These are phyloP conservation scores for Hymenoscyphus infarciens DNA, from an alignment of 2,329 filamentous ascomycete species.

Conservation along the genomic window DNA sequence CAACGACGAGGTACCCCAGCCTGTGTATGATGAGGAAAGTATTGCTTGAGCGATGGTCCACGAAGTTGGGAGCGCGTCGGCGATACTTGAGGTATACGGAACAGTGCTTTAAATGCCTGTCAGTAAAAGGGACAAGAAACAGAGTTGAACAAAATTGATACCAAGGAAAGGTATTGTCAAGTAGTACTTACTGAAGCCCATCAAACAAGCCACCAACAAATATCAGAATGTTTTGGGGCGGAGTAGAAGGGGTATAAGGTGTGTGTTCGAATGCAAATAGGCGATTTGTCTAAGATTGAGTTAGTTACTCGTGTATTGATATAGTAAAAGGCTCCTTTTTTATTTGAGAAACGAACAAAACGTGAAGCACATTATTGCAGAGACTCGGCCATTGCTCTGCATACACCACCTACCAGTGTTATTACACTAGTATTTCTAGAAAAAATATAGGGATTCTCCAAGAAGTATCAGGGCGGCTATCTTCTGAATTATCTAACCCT, in stretches of 20 bases:
- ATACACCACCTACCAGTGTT: too few species aligned
- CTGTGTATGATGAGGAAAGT: slow-evolving; percentile 40
- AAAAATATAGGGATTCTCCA: too few species aligned
- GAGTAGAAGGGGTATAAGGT: slow-evolving; percentile 17
- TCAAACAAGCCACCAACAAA: slow-evolving; percentile 55
- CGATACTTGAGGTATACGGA: slow-evolving; percentile 43
- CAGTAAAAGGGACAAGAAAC: neutral
- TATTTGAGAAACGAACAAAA: too few species aligned
- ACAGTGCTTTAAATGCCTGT: slow-evolving; percentile 35
- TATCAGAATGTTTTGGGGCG: slow-evolving; percentile 44
- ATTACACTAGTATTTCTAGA: too few species aligned
- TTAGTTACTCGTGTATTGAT: neutral
- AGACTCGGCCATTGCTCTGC: too few species aligned
- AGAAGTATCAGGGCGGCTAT: too few species aligned
- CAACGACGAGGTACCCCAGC: slow-evolving; percentile 44
- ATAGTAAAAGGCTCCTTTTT: too few species aligned
- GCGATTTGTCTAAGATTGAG: slow-evolving; percentile 24
- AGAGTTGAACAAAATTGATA: neutral
- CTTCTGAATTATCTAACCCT: too few species aligned
- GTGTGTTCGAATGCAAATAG: slow-evolving; percentile 36
- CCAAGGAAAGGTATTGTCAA: neutral
- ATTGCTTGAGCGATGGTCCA: slow-evolving; percentile 47
- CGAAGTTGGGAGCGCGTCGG: slow-evolving; percentile 29
- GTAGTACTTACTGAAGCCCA: slow-evolving; percentile 38
- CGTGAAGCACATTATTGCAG: too few species aligned